phyloP scores from a whole-genome alignment of 129 eudicot genomes.

The Silybum marianum region DNA sequence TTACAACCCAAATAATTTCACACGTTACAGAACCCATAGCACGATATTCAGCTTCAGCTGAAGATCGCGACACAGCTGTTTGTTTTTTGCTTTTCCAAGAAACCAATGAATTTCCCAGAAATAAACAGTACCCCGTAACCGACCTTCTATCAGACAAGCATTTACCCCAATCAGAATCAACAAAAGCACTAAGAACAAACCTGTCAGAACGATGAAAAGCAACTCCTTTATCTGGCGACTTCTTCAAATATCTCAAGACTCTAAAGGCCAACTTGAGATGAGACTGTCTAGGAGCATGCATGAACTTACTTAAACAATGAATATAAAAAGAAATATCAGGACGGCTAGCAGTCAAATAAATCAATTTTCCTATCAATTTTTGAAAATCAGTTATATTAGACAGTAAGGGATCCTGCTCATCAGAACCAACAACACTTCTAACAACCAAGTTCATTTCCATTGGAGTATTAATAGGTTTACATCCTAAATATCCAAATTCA shows the following conservation, averaged over 20 bases:
- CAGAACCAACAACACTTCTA: no score
- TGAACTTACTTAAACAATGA: neutral
- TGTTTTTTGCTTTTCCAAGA: constrained; percentile 18
- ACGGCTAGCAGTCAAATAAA: neutral
- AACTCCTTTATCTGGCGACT: neutral
- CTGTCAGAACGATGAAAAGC: neutral
- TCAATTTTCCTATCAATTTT: neutral
- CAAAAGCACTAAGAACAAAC: neutral
- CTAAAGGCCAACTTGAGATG: neutral
- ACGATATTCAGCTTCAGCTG: constrained; percentile 3
- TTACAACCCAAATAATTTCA: neutral
- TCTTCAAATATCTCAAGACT: neutral
- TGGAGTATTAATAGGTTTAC: no score
- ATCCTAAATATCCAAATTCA: no score
- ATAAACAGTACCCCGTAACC: neutral
- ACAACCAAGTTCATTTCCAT: no score
- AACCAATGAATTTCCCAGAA: neutral
- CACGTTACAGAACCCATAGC: neutral
- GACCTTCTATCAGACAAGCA: neutral
- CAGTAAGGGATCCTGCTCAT: no score
- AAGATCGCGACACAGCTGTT: neutral
- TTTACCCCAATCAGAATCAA: neutral
- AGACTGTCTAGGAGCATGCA: neutral
- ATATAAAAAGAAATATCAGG: neutral
- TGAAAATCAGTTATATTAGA: neutral